These are phyloP conservation scores for Saccharomyces jurei DNA, from an alignment of 805 yeast species.

Conservation along the genomic window DNA sequence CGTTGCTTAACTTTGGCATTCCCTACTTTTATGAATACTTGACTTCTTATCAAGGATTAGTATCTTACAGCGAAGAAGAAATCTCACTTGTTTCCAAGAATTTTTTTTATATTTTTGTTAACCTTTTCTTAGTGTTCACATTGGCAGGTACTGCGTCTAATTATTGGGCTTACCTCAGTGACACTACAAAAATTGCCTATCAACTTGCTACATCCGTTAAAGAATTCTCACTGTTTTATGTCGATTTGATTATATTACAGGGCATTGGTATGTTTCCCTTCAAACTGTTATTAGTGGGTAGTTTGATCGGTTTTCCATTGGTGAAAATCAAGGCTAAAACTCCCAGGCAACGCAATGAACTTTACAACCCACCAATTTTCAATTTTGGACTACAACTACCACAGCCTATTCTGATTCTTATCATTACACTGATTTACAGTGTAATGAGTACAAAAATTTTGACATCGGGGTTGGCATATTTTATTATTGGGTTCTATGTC, in stretches of 20 bases:
- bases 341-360: conserved; percentile 68
- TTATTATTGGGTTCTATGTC: conserved; percentile 77
- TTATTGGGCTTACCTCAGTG: conserved; percentile 72
- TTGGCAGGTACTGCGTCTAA: conserved; percentile 86
- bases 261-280: conserved; percentile 89
- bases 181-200: conserved; percentile 81
- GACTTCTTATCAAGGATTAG: conserved; percentile 76
- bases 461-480: conserved; percentile 76
- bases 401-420: conserved; percentile 78
- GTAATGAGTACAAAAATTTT: conserved; percentile 83
- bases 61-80: conserved; percentile 90
- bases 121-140: conserved; percentile 87
- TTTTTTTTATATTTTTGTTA: conserved; percentile 89
- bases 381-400: conserved; percentile 89
- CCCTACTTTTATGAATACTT: conserved; percentile 84
- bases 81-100: conserved; percentile 83
- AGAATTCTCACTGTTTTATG: conserved; percentile 78
- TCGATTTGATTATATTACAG: conserved; percentile 73
- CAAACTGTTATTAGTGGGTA: conserved; percentile 73
- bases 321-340: conserved; percentile 60
- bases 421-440: conserved; percentile 79
- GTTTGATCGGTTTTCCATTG: conserved; percentile 65
- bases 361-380: conserved; percentile 84
- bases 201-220: conserved; percentile 76
- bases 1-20: conserved; percentile 69